Evolutionary conservation across 2,329 filamentous ascomycete genomes (phyloP).

Genomic region (Nemania diffusa): DNA sequence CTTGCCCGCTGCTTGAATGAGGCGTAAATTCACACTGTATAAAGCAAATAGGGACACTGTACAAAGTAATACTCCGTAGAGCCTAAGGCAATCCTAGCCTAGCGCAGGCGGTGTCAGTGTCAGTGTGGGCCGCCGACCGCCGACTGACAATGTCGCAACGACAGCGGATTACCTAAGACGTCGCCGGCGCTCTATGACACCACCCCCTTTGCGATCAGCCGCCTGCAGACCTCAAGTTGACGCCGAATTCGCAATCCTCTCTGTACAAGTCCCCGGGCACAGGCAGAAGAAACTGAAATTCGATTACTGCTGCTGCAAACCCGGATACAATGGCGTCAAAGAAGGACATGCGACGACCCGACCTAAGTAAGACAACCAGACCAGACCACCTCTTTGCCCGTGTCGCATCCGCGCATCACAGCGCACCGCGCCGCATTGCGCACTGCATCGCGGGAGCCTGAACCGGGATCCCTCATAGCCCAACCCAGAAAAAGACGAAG

Average conservation of each 20-base stretch:
- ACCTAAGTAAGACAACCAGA: slow-evolving; percentile 70
- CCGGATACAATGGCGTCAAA: slow-evolving; percentile 64
- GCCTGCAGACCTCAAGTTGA: not conserved
- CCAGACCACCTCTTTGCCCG: slow-evolving; percentile 43
- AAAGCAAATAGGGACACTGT: too few species aligned
- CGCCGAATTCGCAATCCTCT: not conserved
- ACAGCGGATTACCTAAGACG: not conserved
- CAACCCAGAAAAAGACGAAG: not conserved
- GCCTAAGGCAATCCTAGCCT: not conserved
- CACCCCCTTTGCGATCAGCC: slow-evolving; percentile 12
- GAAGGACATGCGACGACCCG: slow-evolving; percentile 79
- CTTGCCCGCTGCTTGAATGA: too few species aligned
- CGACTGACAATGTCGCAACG: too few species aligned
- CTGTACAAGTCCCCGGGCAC: not conserved
- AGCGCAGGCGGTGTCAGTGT: not conserved
- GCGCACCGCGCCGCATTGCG: slow-evolving; percentile 19
- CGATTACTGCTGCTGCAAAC: not conserved
- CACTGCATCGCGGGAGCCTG: not conserved
- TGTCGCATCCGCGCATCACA: slow-evolving; percentile 19
- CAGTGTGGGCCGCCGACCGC: not conserved
- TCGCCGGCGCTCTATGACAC: slow-evolving; percentile 1
- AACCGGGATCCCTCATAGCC: not conserved
- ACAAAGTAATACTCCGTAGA: too few species aligned
- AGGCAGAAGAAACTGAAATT: not conserved
- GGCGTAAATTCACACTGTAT: too few species aligned